These are phyloP conservation scores for Gossypium sturtianum DNA, from an alignment of 345 rosid genomes.

Conservation along the genomic window DNA sequence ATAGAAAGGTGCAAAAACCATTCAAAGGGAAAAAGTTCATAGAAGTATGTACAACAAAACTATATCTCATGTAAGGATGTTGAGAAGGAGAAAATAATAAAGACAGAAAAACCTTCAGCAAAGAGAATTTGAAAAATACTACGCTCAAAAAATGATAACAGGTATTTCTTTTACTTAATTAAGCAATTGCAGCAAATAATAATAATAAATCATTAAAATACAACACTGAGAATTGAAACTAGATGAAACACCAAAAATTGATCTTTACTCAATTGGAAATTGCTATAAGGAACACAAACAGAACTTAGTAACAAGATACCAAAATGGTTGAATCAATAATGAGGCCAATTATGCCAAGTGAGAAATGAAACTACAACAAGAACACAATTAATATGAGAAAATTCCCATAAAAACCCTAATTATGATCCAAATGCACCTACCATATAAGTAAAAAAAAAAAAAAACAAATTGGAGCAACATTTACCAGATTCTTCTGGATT, in stretches of 20 bases:
- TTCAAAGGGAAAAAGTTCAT: not conserved
- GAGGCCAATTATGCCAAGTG: not conserved
- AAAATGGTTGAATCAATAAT: not conserved
- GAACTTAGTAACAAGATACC: not conserved
- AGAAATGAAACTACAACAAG: not conserved
- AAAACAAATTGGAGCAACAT: not conserved
- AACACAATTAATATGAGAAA: not conserved
- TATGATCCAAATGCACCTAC: not conserved
- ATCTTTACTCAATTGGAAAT: not conserved
- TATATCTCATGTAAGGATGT: not conserved
- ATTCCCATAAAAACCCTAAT: not conserved
- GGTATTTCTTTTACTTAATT: not conserved
- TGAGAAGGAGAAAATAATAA: not conserved
- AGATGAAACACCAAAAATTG: not conserved
- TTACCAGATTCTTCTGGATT: slow-evolving; percentile 93
- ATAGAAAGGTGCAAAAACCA: not conserved
- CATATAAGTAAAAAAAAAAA: not conserved
- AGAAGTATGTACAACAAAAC: not conserved
- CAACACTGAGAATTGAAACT: slow-evolving; percentile 1
- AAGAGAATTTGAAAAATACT: not conserved
- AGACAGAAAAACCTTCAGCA: not conserved
- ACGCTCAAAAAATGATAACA: not conserved
- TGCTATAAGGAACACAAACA: not conserved
- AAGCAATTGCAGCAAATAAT: not conserved
- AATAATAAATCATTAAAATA: not conserved